Evolutionary conservation across 2,329 filamentous ascomycete genomes (phyloP), one percentile per base, ranked within the genome.

Genomic region (Sporothrix curviconia): DNA sequence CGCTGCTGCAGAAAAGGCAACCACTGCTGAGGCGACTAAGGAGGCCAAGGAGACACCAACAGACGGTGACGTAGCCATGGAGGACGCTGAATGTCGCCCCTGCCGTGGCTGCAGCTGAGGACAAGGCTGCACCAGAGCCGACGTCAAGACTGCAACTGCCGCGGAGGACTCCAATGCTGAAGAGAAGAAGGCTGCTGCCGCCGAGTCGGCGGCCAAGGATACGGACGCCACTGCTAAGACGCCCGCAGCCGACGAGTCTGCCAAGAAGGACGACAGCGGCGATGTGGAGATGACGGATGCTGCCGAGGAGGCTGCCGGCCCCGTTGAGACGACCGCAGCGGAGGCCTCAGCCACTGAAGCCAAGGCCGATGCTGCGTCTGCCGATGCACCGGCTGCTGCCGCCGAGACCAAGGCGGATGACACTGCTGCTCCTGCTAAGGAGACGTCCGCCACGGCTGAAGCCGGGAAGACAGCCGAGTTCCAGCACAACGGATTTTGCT

Each of bases 221-320:
- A n/a, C n/a, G 11, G 28, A 32, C 28, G 28, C n/a, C 30, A 17
- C 17, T 3, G 47, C 11, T 59, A 54, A 24, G 44, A 1, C 55
- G 17, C 44, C 55, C 3, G n/a, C 46, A 30, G 25, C 59, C 7
- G 46, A 30, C 42, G 50, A 61, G 22, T 15, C 47, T 19, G 34
- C 24, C 12, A 51, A 51, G 34, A 25, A 51, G 22, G 47, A 51
- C 25, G 67, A 67, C 3, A 77, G 79, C 59, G 78, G 76, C 15
- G 77, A 81, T 63, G 69, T 80, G 9, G 76, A 78, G 8, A 81
- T 81, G 77, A 39, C 49, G 3, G 55, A 60, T 9, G 47, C 47
- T 3, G 34, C 34, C 19, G 47, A 51, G 14, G 46, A 50, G 11
- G 34, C 47, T 51, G 47, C 47, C 17, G 47, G 14, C 5, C 47